Evolutionary conservation across 805 yeast genomes (phyloP).

Genomic region (Groenewaldozyma tartarivorans): DNA sequence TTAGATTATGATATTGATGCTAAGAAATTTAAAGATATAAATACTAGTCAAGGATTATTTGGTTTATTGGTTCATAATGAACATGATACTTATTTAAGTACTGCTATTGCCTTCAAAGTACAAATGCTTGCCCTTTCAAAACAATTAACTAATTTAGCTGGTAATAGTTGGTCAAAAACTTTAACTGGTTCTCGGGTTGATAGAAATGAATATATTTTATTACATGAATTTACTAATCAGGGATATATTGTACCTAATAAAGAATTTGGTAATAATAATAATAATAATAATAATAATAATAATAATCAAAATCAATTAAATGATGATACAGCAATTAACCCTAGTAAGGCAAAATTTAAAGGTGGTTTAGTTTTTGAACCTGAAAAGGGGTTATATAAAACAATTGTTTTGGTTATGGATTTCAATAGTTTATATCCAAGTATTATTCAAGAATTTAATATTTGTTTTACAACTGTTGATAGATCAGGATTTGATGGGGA

Average conservation of each 20-base stretch:
- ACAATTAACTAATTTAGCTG: conserved; percentile 87
- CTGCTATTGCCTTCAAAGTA: conserved; percentile 68
- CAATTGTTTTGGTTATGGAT: conserved; percentile 89
- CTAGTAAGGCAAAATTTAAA: conserved; percentile 42
- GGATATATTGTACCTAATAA: conserved; percentile 86
- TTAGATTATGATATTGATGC: conserved; percentile 67
- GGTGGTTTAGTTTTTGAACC: conserved; percentile 98
- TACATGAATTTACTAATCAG: conserved; percentile 80
- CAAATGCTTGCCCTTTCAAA: conserved; percentile 85
- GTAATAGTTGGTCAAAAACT: conserved; percentile 95
- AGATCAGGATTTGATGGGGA: conserved; percentile 44
- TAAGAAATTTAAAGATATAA: conserved; percentile 40
- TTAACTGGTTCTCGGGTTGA: conserved; percentile 93
- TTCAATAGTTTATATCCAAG: conserved; percentile 96
- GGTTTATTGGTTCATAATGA: conserved; percentile 65
- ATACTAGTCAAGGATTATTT: conserved; percentile 54
- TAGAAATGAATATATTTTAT: conserved; percentile 82
- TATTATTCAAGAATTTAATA: conserved; percentile 92
- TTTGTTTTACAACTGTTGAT: conserved; percentile 92
- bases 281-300: conserved; percentile 23
- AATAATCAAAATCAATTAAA: conserved; percentile 29
- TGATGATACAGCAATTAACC: conserved; percentile 37
- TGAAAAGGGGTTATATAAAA: conserved; percentile 85
- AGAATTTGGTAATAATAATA: conserved; percentile 33
- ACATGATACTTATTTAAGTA: conserved; percentile 56